Base-by-base conservation (phyloP, 129 eudicot species). In the Ambrosia artemisiifolia region DNA sequence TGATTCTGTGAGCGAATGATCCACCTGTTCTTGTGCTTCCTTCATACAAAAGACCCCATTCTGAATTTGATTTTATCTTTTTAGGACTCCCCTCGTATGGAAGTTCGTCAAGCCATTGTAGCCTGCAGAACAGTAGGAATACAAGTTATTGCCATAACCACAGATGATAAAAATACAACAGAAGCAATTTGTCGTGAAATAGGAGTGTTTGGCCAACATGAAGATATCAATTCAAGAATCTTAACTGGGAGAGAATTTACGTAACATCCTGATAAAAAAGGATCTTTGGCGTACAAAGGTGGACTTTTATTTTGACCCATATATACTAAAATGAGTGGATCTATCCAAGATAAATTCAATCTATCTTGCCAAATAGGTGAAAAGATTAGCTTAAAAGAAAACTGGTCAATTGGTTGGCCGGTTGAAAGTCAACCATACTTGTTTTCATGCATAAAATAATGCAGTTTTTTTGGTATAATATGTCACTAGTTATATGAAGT, bases 141-240 rank as follows among this genome's bases (percentile, higher is more conserved):
- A 57, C 89, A 83, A 70, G 96, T 89, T 6, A 93, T 93, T 85
- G 98, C 89, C 8, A 93, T 93, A 67, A 93, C 98, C 16, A 96
- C 96, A 32, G 98, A 89, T 59, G 87, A 89, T 70, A 93, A 93
- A 81, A 87, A 88, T 71, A 89, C 98, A 20, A 95, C 98, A 13
- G 96, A 93, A 77, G 95, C 96, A 64, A 93, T 93, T 30, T 93
- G 98, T 71, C 89, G 86, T 40, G 98, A 93, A 42, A 93, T 93
- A 3, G 88, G 98, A 40, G 84, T 93, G 30, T 83, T 85, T 79
- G 85, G 80, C 61, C 69, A 61, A 51, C 53, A 86, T 16, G 96
- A 89, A 48, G 92, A 93, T 69, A 86, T 89, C 11, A 77, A 70
- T 53, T 82, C 85, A 70, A 87, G 66, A 71, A 89, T 96, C 70